phyloP scores from a whole-genome alignment of 495 filamentous ascomycete genomes.

The Thozetella sp. region DNA sequence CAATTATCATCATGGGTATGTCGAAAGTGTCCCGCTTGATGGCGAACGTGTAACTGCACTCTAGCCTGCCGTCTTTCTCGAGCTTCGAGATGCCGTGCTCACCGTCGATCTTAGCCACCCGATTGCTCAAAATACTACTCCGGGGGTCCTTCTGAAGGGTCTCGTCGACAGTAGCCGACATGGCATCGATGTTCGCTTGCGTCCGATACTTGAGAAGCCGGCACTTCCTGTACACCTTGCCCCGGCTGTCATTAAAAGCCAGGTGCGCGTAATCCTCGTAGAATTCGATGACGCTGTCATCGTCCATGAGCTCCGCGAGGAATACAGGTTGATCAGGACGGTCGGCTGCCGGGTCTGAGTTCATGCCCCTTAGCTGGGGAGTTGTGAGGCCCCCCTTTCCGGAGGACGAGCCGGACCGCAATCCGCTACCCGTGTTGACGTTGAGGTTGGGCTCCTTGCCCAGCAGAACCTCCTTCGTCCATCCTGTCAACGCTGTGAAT shows the following conservation, averaged over 20 bases:
- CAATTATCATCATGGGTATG: slow-evolving; percentile 96
- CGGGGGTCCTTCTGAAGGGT: slow-evolving; percentile 40
- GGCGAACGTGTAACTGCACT: slow-evolving; percentile 95
- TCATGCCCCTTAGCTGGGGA: slow-evolving; percentile 41
- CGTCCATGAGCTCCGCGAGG: slow-evolving; percentile 88
- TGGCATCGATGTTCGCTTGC: slow-evolving; percentile 61
- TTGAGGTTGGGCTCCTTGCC: slow-evolving; percentile 90
- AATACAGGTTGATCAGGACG: slow-evolving; percentile 69
- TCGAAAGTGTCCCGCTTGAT: slow-evolving; percentile 97
- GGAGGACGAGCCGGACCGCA: slow-evolving; percentile 25
- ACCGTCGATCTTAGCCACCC: slow-evolving; percentile 66
- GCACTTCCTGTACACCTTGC: slow-evolving; percentile 79
- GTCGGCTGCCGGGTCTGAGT: slow-evolving; percentile 21
- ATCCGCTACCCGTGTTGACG: slow-evolving; percentile 63
- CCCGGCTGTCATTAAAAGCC: slow-evolving; percentile 86
- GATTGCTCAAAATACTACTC: slow-evolving; percentile 50
- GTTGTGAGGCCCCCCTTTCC: slow-evolving; percentile 43
- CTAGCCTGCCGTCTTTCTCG: slow-evolving; percentile 86
- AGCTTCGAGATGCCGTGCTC: slow-evolving; percentile 78
- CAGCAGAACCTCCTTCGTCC: slow-evolving; percentile 87
- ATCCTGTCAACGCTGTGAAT: slow-evolving; percentile 91
- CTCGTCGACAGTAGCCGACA: slow-evolving; percentile 25
- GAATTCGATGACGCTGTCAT: slow-evolving; percentile 90
- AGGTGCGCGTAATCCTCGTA: slow-evolving; percentile 94
- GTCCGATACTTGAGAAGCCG: slow-evolving; percentile 90